Evolutionary conservation across 1,284 basidiomycete genomes (phyloP).

Genomic region (Irpex sp.): DNA sequence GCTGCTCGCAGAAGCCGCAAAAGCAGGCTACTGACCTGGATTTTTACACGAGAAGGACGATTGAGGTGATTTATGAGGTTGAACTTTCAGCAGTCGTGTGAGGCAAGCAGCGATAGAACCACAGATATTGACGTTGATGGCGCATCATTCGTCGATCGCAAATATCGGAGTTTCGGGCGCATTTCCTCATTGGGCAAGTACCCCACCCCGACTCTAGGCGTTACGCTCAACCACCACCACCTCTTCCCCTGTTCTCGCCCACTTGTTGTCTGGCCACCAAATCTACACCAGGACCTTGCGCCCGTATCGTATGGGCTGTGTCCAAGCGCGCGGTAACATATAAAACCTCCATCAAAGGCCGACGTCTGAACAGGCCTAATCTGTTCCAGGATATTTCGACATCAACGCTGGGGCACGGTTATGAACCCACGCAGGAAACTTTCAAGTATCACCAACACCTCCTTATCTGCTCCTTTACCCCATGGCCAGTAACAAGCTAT

Average conservation of each 20-base stretch:
- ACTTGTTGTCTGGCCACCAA: not conserved
- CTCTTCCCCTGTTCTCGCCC: not conserved
- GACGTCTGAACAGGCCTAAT: slow-evolving; percentile 2
- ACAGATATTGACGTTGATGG: not conserved
- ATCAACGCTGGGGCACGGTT: not conserved
- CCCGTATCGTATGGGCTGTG: not conserved
- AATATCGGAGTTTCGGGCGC: not conserved
- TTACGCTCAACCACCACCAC: not conserved
- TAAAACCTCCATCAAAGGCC: not conserved
- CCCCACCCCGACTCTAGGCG: not conserved
- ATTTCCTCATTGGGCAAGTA: not conserved
- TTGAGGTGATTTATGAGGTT: not conserved
- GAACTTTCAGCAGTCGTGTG: not conserved
- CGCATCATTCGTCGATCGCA: not conserved
- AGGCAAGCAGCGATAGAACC: no score
- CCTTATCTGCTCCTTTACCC: not conserved
- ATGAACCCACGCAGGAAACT: slow-evolving; percentile 2
- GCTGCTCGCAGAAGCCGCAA: not conserved
- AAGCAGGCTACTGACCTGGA: not conserved
- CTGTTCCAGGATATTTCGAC: not conserved
- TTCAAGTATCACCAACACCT: not conserved
- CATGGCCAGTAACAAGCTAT: slow-evolving; percentile 9
- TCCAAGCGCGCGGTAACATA: not conserved
- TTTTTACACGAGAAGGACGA: not conserved
- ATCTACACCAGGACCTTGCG: not conserved